Percentiles rank a stretch among this genome's conserved stretches.
phyloP scores from a whole-genome alignment of 768 basidiomycete genomes.

The Leccinum longicurvipes region DNA sequence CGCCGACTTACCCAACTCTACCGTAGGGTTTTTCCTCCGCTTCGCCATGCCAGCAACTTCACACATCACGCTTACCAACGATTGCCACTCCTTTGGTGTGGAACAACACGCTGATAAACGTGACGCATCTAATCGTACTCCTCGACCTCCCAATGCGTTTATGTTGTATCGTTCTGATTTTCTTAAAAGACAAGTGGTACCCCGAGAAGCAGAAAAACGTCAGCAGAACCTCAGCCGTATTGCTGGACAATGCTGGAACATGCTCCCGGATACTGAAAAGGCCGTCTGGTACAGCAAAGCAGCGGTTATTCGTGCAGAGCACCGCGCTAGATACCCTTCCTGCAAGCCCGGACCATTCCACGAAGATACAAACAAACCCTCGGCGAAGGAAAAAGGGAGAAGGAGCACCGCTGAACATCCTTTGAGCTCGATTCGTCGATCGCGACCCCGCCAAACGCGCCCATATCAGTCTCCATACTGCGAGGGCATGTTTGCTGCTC shows the following conservation, averaged over 20 bases:
- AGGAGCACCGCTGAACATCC: conserved; percentile 37
- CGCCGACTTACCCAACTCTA: background rate
- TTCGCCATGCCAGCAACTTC: conserved; percentile 6
- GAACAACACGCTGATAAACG: background rate
- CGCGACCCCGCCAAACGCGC: conserved; percentile 28
- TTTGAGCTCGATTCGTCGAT: conserved; percentile 20
- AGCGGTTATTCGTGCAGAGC: conserved; percentile 22
- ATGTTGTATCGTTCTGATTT: conserved; percentile 55
- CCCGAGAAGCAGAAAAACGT: conserved; percentile 43
- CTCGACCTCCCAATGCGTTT: conserved; percentile 55
- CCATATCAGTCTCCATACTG: conserved; percentile 5
- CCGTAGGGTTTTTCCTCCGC: background rate
- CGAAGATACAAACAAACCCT: conserved; percentile 14
- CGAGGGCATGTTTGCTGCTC: conserved; percentile 13
- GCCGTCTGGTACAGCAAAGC: conserved; percentile 36
- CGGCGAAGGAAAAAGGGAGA: conserved; percentile 28
- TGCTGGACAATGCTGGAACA: conserved; percentile 52
- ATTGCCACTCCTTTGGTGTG: conserved; percentile 7
- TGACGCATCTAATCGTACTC: conserved; percentile 32
- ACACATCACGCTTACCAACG: background rate
- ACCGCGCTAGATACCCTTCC: conserved; percentile 28
- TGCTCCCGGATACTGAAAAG: conserved; percentile 35
- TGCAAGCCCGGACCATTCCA: conserved; percentile 30
- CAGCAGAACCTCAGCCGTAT: conserved; percentile 55
- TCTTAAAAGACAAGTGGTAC: conserved; percentile 41